Evolutionary conservation across 2,329 filamentous ascomycete species (phyloP).

Genomic region (Trichoderma breve): DNA sequence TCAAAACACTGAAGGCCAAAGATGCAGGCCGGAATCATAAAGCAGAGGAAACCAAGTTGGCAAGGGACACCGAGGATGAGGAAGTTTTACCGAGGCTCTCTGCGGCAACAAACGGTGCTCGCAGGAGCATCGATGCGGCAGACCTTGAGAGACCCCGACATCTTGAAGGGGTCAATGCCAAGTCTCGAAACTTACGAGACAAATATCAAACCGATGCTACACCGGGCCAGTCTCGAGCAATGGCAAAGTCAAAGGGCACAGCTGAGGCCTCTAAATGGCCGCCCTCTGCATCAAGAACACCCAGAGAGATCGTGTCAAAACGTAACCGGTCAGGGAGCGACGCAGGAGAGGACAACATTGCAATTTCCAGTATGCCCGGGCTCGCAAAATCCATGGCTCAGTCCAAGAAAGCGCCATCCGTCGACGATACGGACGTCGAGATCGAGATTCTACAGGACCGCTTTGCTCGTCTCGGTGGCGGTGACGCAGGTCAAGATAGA

Average conservation of each 20-base stretch:
- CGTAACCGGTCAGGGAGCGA: constrained; percentile 32
- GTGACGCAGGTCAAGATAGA: constrained; percentile 28
- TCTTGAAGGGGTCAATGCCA: constrained; percentile 23
- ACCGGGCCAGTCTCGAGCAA: constrained; percentile 21
- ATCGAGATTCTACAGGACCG: constrained; percentile 47
- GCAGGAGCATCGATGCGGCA: constrained; percentile 32
- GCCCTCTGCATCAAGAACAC: constrained; percentile 42
- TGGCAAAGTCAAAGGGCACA: constrained; percentile 19
- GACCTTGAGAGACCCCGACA: constrained; percentile 21
- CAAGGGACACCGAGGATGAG: constrained; percentile 14
- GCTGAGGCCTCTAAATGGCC: constrained; percentile 37
- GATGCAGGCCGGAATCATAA: constrained; percentile 31
- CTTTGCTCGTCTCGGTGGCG: constrained; percentile 46
- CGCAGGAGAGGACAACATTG: constrained; percentile 27
- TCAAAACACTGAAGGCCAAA: constrained; percentile 44
- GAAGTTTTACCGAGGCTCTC: background rate
- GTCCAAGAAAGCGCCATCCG: constrained; percentile 19
- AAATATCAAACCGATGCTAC: constrained; percentile 35
- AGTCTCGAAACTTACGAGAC: constrained; percentile 34
- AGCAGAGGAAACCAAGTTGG: constrained; percentile 22
- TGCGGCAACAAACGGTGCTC: constrained; percentile 15
- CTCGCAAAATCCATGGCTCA: constrained; percentile 28
- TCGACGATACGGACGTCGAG: constrained; percentile 33
- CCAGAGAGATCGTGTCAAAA: constrained; percentile 36
- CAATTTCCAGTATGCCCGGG: constrained; percentile 30